Percentiles rank a stretch among this genome's conserved stretches.
These are phyloP conservation scores for Microascus cirrosus DNA, from an alignment of 2,329 filamentous ascomycete genomes.

Conservation along the genomic window DNA sequence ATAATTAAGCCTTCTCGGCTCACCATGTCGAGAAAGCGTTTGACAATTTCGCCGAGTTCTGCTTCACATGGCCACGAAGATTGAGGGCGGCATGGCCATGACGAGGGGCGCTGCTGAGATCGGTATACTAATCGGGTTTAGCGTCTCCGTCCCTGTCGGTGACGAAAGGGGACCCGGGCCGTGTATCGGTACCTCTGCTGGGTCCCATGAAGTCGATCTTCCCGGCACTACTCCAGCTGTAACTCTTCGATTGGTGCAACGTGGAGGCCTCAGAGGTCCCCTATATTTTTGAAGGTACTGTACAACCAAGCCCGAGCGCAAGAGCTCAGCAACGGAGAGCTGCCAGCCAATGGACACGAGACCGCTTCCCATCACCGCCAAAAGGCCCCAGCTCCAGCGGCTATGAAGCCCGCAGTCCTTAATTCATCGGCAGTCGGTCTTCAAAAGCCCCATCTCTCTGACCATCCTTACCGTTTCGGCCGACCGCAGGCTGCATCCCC, in stretches of 20 bases:
- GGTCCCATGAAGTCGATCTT: background rate
- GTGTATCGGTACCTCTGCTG: background rate
- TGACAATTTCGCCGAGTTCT: background rate
- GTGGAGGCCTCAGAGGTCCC: background rate
- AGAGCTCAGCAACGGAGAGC: background rate
- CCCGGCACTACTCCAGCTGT: background rate
- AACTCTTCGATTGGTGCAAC: background rate
- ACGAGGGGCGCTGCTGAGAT: background rate
- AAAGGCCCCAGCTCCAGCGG: background rate
- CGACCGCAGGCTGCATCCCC: background rate
- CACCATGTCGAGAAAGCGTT: background rate
- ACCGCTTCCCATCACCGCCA: background rate
- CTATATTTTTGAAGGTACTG: background rate
- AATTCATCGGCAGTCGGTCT: background rate
- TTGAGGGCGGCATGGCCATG: background rate
- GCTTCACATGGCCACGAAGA: background rate
- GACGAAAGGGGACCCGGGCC: background rate
- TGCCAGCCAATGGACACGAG: background rate
- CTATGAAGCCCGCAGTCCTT: background rate
- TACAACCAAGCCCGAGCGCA: background rate
- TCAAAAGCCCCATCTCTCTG: background rate
- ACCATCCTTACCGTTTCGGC: slow-evolving; percentile 1
- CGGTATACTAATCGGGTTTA: background rate
- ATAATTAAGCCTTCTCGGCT: background rate
- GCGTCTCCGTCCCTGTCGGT: background rate